Evolutionary conservation across 805 yeast species (phyloP), one percentile per base, ranked within the genome.

Genomic region (Suhomyces tanzawaensis): DNA sequence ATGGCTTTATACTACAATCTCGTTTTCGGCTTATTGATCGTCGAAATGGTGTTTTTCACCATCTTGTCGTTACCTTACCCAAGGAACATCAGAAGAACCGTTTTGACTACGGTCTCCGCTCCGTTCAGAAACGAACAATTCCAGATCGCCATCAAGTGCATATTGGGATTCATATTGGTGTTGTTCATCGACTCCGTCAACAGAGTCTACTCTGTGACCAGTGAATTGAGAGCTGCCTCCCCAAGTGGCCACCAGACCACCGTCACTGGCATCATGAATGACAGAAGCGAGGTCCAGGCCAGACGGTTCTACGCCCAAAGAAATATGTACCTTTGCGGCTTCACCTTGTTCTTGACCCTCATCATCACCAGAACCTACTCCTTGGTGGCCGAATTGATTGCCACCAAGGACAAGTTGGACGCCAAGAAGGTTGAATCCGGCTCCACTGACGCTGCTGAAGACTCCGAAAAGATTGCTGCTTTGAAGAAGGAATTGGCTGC

Each of bases 301-400:
- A 79, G 96, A 63, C 77, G 89, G 55, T 93, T 93, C 64, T 90
- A 90, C 57, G 88, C 97, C 15, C 99, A 93, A 69, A 81, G 99
- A 69, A 93, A 93, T 71, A 79, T 89, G 82, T 93, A 93, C 54
- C 73, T 93, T 35, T 88, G 96, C 50, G 99, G 99, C 1, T 88
- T 90, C 65, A 89, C 98, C 2, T 75, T 93, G 60, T 93, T 93
- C 60, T 71, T 93, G 54, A 85, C 96, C 2, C 72, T 90, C 55
- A 83, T 88, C 36, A 79, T 90, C 49, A 81, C 83, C 55, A 77
- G 97, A 66, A 88, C 96, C 2, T 88, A 85, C 60, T 71, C 79
- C 3, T 71, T 89, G 48, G 95, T 87, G 21, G 81, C 81, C 34
- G 93, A 85, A 54, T 70, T 88, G 60, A 62, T 84, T 35, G 66